Conservation (phyloP, 1,284 basidiomycete species). For the Hymenochaete sp. region DNA sequence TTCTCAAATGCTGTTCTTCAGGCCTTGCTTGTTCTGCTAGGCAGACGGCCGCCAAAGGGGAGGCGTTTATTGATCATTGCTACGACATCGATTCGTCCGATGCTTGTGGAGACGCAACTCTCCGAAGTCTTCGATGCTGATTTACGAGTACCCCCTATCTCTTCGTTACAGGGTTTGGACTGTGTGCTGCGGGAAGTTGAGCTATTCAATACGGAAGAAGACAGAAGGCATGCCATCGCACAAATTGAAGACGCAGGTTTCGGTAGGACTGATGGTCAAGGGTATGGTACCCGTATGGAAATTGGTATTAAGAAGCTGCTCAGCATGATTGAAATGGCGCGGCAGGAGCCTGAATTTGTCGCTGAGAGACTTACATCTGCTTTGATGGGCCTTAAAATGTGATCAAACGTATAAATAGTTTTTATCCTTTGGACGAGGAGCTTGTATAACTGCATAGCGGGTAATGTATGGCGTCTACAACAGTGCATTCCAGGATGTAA, state of each 20-base stretch:
- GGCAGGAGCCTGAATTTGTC: conserved; percentile 81
- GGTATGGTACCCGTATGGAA: conserved; percentile 43
- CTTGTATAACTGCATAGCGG: not conserved
- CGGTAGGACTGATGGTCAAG: conserved; percentile 36
- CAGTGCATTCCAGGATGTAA: not conserved
- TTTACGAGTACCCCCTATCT: conserved; percentile 79
- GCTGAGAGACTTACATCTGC: conserved; percentile 67
- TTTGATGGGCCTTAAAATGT: conserved; percentile 55
- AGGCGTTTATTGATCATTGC: conserved; percentile 89
- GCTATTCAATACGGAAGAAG: conserved; percentile 59
- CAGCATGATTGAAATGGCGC: conserved; percentile 91
- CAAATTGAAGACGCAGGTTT: conserved; percentile 77
- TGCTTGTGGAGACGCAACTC: conserved; percentile 88
- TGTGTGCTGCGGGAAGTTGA: conserved; percentile 77
- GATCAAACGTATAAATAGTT: not conserved
- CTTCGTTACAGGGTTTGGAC: conserved; percentile 64
- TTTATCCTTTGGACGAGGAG: not conserved
- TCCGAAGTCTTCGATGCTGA: conserved; percentile 86
- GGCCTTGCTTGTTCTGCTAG: conserved; percentile 83
- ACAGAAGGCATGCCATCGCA: conserved; percentile 52
- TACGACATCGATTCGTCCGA: conserved; percentile 82
- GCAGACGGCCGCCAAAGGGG: conserved; percentile 90
- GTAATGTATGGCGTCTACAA: not conserved
- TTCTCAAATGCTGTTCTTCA: conserved; percentile 96
- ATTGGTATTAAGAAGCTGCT: conserved; percentile 94